Conservation (phyloP, 257 asterid genomes). For the Thymus mandschuricus region DNA sequence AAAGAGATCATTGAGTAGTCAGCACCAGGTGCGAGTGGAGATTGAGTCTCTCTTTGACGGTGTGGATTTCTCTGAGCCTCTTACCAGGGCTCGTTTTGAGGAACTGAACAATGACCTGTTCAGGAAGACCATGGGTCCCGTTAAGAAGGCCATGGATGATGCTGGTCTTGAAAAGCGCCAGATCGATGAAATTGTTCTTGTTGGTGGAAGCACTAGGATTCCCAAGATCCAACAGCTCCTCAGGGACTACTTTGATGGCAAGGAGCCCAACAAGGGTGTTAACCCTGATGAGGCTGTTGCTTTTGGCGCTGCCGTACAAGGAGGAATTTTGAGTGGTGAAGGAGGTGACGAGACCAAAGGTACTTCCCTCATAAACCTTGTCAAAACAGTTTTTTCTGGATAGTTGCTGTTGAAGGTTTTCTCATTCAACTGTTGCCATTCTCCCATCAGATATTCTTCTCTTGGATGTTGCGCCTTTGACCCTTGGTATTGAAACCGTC, state of each 20-base stretch:
- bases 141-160: conserved; percentile 98
- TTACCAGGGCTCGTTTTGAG: conserved; percentile 94
- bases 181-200: conserved; percentile 93
- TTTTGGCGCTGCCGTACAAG: conserved; percentile 97
- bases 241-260: conserved; percentile 86
- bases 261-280: conserved; percentile 95
- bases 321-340: conserved; percentile 93
- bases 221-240: conserved; percentile 93
- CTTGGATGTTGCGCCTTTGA: conserved; percentile 92
- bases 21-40: conserved; percentile 97
- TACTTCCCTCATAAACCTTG: conserved; percentile 24
- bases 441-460: conserved; percentile 71
- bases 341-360: conserved; percentile 99
- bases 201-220: conserved; percentile 98
- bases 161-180: conserved; percentile 82
- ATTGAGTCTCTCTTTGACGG: conserved; percentile 96
- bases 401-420: background rate
- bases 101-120: conserved; percentile 93
- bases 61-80: conserved; percentile 89
- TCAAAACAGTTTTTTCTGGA: background rate
- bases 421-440: background rate
- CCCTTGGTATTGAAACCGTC: conserved; percentile 97
- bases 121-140: conserved; percentile 98
- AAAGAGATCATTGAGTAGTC: conserved; percentile 95
- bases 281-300: conserved; percentile 99